phyloP scores from a whole-genome alignment of 192 early-diverging fungal species.

The Piromyces finnis region DNA sequence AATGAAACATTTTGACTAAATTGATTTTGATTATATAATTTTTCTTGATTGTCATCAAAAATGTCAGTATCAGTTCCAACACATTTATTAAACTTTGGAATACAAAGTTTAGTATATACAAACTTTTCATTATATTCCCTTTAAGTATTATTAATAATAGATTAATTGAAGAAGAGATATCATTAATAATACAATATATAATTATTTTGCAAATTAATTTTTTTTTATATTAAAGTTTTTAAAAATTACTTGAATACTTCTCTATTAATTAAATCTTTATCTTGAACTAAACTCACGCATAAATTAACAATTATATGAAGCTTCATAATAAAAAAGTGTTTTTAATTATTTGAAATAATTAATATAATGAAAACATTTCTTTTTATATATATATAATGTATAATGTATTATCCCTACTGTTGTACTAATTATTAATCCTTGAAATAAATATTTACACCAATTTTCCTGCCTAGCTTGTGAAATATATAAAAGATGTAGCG shows the following conservation, averaged over 20 bases:
- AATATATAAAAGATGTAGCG: neutral
- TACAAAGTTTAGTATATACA: neutral
- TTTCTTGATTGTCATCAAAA: neutral
- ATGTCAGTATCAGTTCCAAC: neutral
- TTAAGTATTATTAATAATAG: no score
- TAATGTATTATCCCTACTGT: neutral
- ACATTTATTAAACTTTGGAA: neutral
- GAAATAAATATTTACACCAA: neutral
- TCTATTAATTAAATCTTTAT: neutral
- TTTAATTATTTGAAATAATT: neutral
- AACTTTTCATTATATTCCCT: neutral
- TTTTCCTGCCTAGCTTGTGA: neutral
- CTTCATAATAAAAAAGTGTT: neutral
- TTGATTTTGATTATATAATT: neutral
- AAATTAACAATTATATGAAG: neutral
- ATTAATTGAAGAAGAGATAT: no score
- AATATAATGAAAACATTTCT: no score
- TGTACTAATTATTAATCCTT: neutral
- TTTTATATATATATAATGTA: neutral
- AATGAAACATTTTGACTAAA: neutral
- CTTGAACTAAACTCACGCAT: neutral
- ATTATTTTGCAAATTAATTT: no score
- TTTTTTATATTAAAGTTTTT: no score
- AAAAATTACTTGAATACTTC: neutral
- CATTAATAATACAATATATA: no score